Evolutionary conservation across 78 protist genomes (phyloP).

Genomic region (Dictyostelium discoideum): dicty_2.7 NC_007090.3:5248501-5249000

Average conservation of each 20-base stretch:
- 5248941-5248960: conserved; percentile 31
- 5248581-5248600: conserved; percentile 46
- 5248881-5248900: neutral
- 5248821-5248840: conserved; percentile 79
- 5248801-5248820: neutral
- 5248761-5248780: too few relatives aligned
- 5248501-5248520: conserved; percentile 43
- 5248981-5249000: neutral
- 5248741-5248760: neutral
- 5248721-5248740: conserved; percentile 2
- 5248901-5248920: neutral
- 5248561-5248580: conserved; percentile 71
- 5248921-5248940: neutral
- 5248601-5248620: conserved; percentile 61
- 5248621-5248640: conserved; percentile 48
- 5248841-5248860: conserved; percentile 60
- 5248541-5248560: conserved; percentile 20
- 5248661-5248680: conserved; percentile 65
- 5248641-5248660: conserved; percentile 68
- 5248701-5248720: conserved; percentile 49
- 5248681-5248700: conserved; percentile 72
- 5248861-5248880: conserved; percentile 2
- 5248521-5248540: neutral
- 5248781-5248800: too few relatives aligned
- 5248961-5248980: conserved; percentile 24